Conservation (phyloP, 2,329 filamentous ascomycete species). For the Fusarium abutilonis region DNA sequence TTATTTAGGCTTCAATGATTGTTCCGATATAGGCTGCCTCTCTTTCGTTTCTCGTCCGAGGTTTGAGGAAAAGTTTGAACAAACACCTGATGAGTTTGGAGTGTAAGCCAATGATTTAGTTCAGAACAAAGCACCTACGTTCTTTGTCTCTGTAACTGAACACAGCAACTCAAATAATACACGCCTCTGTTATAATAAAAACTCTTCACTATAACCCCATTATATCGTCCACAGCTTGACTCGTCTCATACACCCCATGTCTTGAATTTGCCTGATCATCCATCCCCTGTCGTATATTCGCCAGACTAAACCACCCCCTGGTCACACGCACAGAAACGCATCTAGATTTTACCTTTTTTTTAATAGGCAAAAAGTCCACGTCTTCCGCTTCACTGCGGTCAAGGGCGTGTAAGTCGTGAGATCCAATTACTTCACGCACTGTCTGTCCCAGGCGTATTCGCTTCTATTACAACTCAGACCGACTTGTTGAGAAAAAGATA, state of each 20-base stretch:
- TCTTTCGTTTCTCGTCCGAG: constrained; percentile 9
- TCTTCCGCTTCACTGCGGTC: constrained; percentile 10
- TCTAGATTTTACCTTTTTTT: not conserved
- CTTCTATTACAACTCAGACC: constrained; percentile 15
- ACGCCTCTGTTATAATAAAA: not conserved
- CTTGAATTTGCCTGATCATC: not conserved
- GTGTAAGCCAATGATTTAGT: too few species aligned
- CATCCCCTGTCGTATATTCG: not conserved
- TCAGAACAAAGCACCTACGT: constrained; percentile 2
- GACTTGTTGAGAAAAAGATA: constrained; percentile 15
- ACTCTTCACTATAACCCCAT: constrained; percentile 7
- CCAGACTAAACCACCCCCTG: constrained; percentile 5
- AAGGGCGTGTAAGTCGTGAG: constrained; percentile 23
- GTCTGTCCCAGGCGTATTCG: constrained; percentile 8
- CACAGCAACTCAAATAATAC: not conserved
- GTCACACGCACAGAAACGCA: constrained; percentile 15
- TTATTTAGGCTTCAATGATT: constrained; percentile 14
- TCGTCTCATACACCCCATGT: not conserved
- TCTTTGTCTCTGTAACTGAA: not conserved
- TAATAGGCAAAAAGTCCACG: constrained; percentile 26
- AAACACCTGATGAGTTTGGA: not conserved
- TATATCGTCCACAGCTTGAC: not conserved
- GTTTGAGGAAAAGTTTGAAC: not conserved
- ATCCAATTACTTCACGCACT: constrained; percentile 25
- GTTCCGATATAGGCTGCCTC: constrained; percentile 26